phyloP scores from a whole-genome alignment of 2,329 filamentous ascomycete genomes.

The Colletotrichum liriopes region DNA sequence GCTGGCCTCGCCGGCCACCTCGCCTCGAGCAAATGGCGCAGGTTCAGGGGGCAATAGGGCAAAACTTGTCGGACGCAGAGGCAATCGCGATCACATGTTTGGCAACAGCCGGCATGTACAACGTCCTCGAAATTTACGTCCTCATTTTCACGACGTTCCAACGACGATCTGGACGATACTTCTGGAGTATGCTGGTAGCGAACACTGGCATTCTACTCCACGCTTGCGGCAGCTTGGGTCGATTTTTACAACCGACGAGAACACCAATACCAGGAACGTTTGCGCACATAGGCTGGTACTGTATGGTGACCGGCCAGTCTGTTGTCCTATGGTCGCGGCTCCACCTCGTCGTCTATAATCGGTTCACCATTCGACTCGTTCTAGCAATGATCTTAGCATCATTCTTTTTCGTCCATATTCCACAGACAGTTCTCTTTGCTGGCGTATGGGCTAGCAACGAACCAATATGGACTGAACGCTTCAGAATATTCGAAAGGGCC shows the following conservation, averaged over 20 bases:
- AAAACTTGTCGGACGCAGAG: conserved; percentile 12
- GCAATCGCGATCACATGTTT: conserved; percentile 26
- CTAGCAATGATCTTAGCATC: conserved; percentile 69
- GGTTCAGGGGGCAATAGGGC: conserved; percentile 33
- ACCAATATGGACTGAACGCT: conserved; percentile 48
- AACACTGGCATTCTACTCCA: conserved; percentile 65
- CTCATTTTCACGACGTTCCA: conserved; percentile 48
- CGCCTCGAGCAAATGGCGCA: conserved; percentile 30
- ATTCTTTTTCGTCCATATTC: conserved; percentile 62
- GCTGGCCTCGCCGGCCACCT: conserved; percentile 3
- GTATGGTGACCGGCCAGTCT: conserved; percentile 67
- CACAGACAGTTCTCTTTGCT: conserved; percentile 66
- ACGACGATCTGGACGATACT: conserved; percentile 47
- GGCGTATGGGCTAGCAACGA: conserved; percentile 59
- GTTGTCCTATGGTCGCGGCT: conserved; percentile 61
- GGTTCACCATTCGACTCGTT: conserved; percentile 46
- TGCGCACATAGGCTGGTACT: conserved; percentile 59
- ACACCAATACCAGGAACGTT: conserved; percentile 62
- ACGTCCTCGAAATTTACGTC: conserved; percentile 47
- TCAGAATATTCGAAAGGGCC: conserved; percentile 67
- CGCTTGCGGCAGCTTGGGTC: conserved; percentile 58
- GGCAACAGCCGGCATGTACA: conserved; percentile 43
- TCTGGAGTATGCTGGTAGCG: conserved; percentile 50
- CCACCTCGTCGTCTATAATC: conserved; percentile 64
- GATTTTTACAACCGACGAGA: conserved; percentile 53